These are phyloP conservation scores for Gossypium davidsonii DNA, from an alignment of 441 rosid genomes.

Conservation along the genomic window DNA sequence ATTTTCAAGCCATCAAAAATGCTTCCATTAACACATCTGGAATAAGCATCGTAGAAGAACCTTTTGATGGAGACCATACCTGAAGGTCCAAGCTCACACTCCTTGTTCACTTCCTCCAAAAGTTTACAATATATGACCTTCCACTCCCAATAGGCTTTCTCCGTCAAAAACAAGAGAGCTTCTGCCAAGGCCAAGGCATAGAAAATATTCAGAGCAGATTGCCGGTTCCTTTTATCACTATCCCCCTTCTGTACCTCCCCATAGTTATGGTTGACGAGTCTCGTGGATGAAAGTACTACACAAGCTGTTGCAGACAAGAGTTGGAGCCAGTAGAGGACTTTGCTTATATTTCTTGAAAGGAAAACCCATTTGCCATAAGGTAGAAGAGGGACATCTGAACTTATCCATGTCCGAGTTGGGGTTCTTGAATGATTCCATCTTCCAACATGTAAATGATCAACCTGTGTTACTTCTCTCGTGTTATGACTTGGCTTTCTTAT, in stretches of 20 bases:
- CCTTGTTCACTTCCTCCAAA: constrained; percentile 65
- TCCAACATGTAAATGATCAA: constrained; percentile 11
- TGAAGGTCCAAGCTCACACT: constrained; percentile 61
- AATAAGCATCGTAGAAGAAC: constrained; percentile 86
- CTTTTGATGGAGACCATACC: constrained; percentile 64
- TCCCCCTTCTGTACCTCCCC: constrained; percentile 67
- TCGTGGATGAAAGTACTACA: constrained; percentile 52
- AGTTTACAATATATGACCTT: constrained; percentile 50
- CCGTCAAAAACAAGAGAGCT: constrained; percentile 66
- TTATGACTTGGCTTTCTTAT: constrained; percentile 21
- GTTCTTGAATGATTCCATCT: constrained; percentile 27
- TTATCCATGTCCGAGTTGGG: constrained; percentile 52
- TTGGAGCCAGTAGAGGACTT: constrained; percentile 82
- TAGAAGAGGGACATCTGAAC: constrained; percentile 72
- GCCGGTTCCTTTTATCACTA: constrained; percentile 63
- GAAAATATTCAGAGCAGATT: constrained; percentile 65
- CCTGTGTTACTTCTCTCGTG: constrained; percentile 18
- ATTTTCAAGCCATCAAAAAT: constrained; percentile 86
- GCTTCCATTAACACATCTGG: constrained; percentile 74
- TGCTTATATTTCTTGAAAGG: constrained; percentile 60
- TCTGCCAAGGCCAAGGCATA: constrained; percentile 78
- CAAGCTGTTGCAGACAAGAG: constrained; percentile 75
- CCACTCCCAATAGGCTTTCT: constrained; percentile 92
- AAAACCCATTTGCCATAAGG: constrained; percentile 71
- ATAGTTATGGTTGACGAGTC: constrained; percentile 63